Evolutionary conservation across 1,284 basidiomycete genomes (phyloP).

Genomic region (Athelia sp.): DNA sequence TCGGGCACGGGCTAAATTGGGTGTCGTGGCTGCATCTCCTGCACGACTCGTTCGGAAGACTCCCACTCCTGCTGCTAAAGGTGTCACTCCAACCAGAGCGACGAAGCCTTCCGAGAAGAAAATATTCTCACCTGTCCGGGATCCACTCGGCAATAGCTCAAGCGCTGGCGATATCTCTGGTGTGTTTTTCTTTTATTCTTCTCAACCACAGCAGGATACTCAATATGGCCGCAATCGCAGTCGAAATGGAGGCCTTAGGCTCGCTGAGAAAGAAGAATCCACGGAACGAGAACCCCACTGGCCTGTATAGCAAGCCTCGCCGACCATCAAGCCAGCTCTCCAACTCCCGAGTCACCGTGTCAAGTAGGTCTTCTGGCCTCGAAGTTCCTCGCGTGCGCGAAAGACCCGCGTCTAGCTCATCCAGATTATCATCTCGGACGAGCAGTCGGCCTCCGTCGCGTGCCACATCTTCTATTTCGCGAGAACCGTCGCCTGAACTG

Average conservation of each 20-base stretch:
- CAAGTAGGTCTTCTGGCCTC: conserved; percentile 9
- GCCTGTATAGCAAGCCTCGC: conserved; percentile 6
- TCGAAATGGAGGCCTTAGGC: conserved; percentile 18
- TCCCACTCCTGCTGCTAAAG: conserved; percentile 4
- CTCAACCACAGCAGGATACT: too few species aligned
- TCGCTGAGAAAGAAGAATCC: conserved; percentile 11
- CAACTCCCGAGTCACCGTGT: conserved; percentile 7
- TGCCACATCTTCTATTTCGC: conserved; percentile 12
- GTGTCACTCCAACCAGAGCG: conserved; percentile 17
- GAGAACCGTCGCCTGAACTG: conserved; percentile 6
- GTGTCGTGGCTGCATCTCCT: conserved; percentile 15
- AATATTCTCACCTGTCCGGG: conserved; percentile 35
- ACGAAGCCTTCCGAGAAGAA: conserved; percentile 18
- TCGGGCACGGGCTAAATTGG: conserved; percentile 5
- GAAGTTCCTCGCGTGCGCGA: conserved; percentile 4
- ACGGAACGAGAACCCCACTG: conserved; percentile 11
- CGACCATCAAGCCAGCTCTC: conserved; percentile 5
- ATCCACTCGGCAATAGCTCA: conserved; percentile 36
- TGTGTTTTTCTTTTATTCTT: conserved; percentile 9
- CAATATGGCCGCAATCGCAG: conserved; percentile 8
- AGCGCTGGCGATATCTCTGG: conserved; percentile 23
- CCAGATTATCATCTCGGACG: conserved; percentile 11
- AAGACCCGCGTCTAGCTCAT: neutral
- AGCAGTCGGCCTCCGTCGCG: conserved; percentile 9
- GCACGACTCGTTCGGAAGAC: conserved; percentile 13